A percentile compares a stretch with the other conserved stretches of the same genome.
Conservation (phyloP, 345 rosid species). For the Physaria fendleri region DNA sequence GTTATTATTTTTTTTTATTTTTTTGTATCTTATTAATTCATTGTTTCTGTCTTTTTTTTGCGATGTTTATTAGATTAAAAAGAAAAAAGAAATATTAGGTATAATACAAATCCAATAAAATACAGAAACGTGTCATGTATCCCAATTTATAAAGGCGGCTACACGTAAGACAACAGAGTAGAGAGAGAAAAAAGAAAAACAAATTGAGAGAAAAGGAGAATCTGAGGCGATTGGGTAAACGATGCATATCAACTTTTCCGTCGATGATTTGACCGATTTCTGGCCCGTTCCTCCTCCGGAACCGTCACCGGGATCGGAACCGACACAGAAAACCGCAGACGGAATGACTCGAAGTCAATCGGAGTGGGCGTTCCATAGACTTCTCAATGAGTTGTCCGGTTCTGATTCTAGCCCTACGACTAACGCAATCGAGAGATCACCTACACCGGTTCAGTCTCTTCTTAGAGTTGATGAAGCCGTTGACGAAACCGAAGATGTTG, state of each 20-base stretch:
- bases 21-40: background rate
- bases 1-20: background rate
- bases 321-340: background rate
- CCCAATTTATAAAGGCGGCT: conserved; percentile 9
- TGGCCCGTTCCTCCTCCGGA: conserved; percentile 39
- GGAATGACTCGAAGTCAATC: conserved; percentile 59
- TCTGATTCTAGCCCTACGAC: conserved; percentile 26
- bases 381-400: conserved; percentile 42
- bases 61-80: background rate
- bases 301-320: conserved; percentile 16
- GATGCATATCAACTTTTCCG: conserved; percentile 53
- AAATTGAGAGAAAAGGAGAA: background rate
- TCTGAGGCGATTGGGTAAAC: conserved; percentile 30
- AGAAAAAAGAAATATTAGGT: background rate
- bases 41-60: background rate
- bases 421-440: conserved; percentile 25
- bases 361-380: conserved; percentile 63
- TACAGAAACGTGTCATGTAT: conserved; percentile 9
- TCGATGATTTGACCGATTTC: conserved; percentile 65
- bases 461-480: conserved; percentile 30
- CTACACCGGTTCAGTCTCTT: conserved; percentile 30
- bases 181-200: background rate
- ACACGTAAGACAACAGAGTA: conserved; percentile 21
- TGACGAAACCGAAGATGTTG: conserved; percentile 33
- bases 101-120: conserved; percentile 2